phyloP scores from a whole-genome alignment of 495 filamentous ascomycete genomes.

The Thozetella sp. region DNA sequence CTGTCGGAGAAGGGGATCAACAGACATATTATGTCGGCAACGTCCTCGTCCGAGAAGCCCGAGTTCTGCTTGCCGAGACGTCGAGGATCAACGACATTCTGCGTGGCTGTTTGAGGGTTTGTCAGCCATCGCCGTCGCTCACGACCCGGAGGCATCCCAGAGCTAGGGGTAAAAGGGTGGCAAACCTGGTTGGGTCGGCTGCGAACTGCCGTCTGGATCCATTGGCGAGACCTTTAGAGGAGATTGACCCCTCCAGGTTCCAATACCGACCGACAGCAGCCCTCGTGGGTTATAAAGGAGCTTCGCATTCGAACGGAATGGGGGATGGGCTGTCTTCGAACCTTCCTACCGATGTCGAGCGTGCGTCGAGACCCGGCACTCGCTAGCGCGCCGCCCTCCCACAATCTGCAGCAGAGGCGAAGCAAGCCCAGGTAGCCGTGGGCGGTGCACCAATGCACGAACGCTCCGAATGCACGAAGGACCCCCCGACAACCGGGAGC shows the following conservation, averaged over 20 bases:
- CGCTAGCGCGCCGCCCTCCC: neutral
- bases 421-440: too few relatives aligned
- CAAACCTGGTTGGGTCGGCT: constrained; percentile 22
- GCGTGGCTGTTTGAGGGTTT: constrained; percentile 59
- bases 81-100: constrained; percentile 78
- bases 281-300: neutral
- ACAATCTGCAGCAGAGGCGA: neutral
- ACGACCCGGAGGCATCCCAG: neutral
- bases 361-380: neutral
- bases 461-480: too few relatives aligned
- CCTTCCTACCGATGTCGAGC: neutral
- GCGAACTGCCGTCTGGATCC: constrained; percentile 2
- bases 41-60: constrained; percentile 75
- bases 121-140: constrained; percentile 14
- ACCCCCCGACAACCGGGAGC: too few relatives aligned
- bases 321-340: neutral
- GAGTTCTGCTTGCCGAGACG: constrained; percentile 75
- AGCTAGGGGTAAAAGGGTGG: neutral
- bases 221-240: constrained; percentile 1
- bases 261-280: neutral
- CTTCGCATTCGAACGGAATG: neutral
- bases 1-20: constrained; percentile 76
- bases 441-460: too few relatives aligned
- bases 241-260: neutral
- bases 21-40: constrained; percentile 86